Evolutionary conservation across 1,139 yeast species (phyloP), one percentile per base, ranked within the genome.

Genomic region (Geotrichum aggregatum): DNA sequence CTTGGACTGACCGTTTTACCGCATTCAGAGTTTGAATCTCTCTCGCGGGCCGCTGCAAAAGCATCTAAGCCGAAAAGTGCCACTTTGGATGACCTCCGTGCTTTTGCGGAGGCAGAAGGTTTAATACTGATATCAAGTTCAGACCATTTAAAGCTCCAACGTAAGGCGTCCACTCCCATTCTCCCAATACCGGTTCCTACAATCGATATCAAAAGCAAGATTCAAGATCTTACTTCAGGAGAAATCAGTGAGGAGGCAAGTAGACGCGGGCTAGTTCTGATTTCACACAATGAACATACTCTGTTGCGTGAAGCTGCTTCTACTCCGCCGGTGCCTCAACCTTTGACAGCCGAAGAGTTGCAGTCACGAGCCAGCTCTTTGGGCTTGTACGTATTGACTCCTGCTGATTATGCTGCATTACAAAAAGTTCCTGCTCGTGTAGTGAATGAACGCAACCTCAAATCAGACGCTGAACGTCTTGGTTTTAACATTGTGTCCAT

Each of bases 401-500:
- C 50, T 3, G 34, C 62, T 34, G 65, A 66, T 4, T 50, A 49
- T 3, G 54, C 47, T 6, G 54, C 57, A 19, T 38, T 54, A 35
- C 43, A 46, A 13, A 33, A 24, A 21, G 14, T 43, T 21, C 36
- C 49, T 13, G 28, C 22, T 14, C 49, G 40, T 18, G 42, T 46
- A 16, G 35, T 51, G 3, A 39, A 45, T 21, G 49, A 49, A 16
- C 45, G 41, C 2, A 40, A 39, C 28, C 48, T 54, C n/a, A 51
- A 43, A 21, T 11, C 50, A 2, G 48, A 51, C 30, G 57, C 57
- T 18, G 52, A 54, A 19, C 44, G 44, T 19, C 26, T 52, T 22
- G 66, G 65, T 8, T 41, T 67, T 16, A 62, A 64, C 7, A 57
- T 61, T 13, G n/a, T 76, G n/a, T 55, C 69, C 4, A 24, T 52